Evolutionary conservation across 768 basidiomycete genomes (phyloP).

Genomic region (Boletus sensibilis): DNA sequence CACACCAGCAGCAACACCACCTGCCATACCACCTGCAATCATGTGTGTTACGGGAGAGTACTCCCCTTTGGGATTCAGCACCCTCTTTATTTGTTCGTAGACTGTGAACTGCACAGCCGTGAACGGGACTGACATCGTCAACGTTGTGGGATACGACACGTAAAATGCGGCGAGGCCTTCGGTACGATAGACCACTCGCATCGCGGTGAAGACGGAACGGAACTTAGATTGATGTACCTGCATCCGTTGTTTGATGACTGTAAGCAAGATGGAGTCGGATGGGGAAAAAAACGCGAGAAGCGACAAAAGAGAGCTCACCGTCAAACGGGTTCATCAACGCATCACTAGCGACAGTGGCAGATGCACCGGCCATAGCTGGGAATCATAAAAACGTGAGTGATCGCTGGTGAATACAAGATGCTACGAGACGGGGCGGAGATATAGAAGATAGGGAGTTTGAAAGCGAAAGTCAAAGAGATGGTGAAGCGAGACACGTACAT

Average conservation of each 20-base stretch:
- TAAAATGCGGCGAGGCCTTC: conserved; percentile 95
- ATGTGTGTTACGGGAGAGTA: conserved; percentile 97
- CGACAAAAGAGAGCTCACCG: conserved; percentile 52
- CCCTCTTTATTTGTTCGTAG: conserved; percentile 87
- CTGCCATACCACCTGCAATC: conserved; percentile 86
- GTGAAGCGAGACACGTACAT: conserved; percentile 50
- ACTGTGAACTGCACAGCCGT: conserved; percentile 97
- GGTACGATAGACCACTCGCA: conserved; percentile 74
- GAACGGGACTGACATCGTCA: conserved; percentile 96
- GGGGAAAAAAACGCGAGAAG: conserved; percentile 2
- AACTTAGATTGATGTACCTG: conserved; percentile 94
- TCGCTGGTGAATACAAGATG: neutral
- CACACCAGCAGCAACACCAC: conserved; percentile 90
- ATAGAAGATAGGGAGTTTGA: neutral
- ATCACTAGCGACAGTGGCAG: conserved; percentile 92
- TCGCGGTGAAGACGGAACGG: conserved; percentile 83
- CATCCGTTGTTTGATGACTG: conserved; percentile 99
- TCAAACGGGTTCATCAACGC: conserved; percentile 99
- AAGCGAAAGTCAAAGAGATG: conserved; percentile 1
- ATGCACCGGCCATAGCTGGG: conserved; percentile 86
- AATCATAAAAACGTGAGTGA: conserved; percentile 15
- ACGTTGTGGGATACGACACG: conserved; percentile 96
- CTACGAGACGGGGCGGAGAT: neutral
- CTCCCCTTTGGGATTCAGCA: conserved; percentile 79
- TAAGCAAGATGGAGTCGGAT: conserved; percentile 18